phyloP scores from a whole-genome alignment of 2,329 filamentous ascomycete species.

The Aspergillus uvarum region DNA sequence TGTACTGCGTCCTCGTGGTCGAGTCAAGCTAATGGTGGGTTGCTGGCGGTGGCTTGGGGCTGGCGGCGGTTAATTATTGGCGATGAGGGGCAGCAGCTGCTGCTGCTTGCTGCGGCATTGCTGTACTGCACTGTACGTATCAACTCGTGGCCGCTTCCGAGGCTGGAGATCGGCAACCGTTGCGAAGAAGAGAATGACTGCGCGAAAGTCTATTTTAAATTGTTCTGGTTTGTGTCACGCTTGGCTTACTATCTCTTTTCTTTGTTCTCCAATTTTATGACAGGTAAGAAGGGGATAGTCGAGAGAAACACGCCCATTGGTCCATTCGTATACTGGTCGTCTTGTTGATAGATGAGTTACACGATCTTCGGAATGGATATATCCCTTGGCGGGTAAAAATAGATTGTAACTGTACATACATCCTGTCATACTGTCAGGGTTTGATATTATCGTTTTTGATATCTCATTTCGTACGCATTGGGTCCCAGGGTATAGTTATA shows the following conservation, averaged over 20 bases:
- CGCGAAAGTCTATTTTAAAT: not conserved
- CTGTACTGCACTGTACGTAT: no score
- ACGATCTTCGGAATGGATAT: not conserved
- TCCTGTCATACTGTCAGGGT: not conserved
- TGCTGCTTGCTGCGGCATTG: no score
- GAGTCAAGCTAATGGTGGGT: not conserved
- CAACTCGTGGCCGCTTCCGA: no score
- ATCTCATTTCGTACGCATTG: constrained; percentile 6
- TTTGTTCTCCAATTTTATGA: not conserved
- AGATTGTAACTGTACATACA: not conserved
- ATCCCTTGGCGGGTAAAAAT: not conserved
- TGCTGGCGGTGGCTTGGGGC: not conserved
- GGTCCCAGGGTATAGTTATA: constrained; percentile 5
- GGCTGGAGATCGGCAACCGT: not conserved
- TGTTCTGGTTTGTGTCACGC: not conserved
- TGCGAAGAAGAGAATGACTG: not conserved
- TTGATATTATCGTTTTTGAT: not conserved
- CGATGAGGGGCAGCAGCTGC: not conserved
- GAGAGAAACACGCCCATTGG: not conserved
- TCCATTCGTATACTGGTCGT: not conserved
- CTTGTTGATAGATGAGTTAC: not conserved
- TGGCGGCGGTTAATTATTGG: not conserved
- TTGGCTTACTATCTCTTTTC: not conserved
- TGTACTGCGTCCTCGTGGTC: no score
- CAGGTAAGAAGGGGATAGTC: not conserved